A percentile compares a stretch with the other conserved stretches of the same genome.
Evolutionary conservation across 768 basidiomycete species (phyloP).

Genomic region (Xerocomus brunneocitrinus): DNA sequence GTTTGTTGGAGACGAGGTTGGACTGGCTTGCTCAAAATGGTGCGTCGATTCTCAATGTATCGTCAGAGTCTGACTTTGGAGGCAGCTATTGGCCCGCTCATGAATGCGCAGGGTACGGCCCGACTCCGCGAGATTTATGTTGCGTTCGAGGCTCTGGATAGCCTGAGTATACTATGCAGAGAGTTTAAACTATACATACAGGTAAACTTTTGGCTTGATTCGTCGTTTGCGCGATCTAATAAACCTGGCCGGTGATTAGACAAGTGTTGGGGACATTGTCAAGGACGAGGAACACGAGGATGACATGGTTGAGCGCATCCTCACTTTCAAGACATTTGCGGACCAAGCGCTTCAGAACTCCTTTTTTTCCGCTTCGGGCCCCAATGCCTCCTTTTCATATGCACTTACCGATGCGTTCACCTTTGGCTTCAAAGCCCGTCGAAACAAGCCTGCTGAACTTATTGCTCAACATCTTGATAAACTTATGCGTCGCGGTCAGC

Average conservation of each 20-base stretch:
- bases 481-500: constrained; percentile 84
- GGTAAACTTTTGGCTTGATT: constrained; percentile 31
- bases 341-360: constrained; percentile 46
- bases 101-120: constrained; percentile 42
- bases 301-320: constrained; percentile 69
- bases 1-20: constrained; percentile 42
- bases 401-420: constrained; percentile 70
- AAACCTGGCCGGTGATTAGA: constrained; percentile 34
- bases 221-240: not conserved
- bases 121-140: constrained; percentile 52
- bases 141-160: constrained; percentile 56
- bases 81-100: constrained; percentile 50
- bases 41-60: constrained; percentile 28
- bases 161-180: constrained; percentile 47
- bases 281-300: constrained; percentile 60
- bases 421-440: constrained; percentile 66
- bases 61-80: constrained; percentile 18
- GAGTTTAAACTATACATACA: constrained; percentile 62
- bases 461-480: constrained; percentile 88
- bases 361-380: constrained; percentile 44
- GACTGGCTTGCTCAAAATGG: constrained; percentile 44
- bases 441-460: constrained; percentile 87
- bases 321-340: constrained; percentile 60
- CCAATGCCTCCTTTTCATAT: constrained; percentile 57
- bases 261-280: constrained; percentile 59